These are phyloP conservation scores for Citrus glauca DNA, from an alignment of 345 rosid genomes.

Conservation along the genomic window DNA sequence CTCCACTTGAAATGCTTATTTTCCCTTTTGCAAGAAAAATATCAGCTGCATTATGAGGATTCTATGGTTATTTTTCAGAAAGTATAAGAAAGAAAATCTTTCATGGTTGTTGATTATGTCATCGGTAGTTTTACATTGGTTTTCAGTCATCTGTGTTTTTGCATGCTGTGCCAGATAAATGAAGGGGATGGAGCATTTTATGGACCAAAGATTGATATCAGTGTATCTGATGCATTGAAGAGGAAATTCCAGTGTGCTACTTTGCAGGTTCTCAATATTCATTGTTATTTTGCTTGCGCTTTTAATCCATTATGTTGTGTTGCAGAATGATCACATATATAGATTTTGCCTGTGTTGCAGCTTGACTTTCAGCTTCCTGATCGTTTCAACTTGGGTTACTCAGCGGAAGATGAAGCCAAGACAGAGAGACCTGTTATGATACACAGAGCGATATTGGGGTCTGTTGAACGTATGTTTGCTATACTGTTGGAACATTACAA, in stretches of 20 bases:
- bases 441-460: constrained; percentile 93
- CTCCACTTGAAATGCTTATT: neutral
- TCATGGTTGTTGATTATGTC: neutral
- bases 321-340: constrained; percentile 13
- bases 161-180: constrained; percentile 53
- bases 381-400: constrained; percentile 74
- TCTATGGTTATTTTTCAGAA: neutral
- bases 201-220: constrained; percentile 97
- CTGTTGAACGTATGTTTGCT: constrained; percentile 96
- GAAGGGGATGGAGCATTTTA: constrained; percentile 98
- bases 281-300: neutral
- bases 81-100: neutral
- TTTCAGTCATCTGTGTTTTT: constrained; percentile 1
- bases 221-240: constrained; percentile 91
- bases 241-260: constrained; percentile 97
- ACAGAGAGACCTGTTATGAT: constrained; percentile 84
- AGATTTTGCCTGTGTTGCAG: constrained; percentile 41
- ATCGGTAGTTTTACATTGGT: neutral
- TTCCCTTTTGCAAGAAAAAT: neutral
- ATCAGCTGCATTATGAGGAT: neutral
- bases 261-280: constrained; percentile 57
- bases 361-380: constrained; percentile 94
- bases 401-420: constrained; percentile 89
- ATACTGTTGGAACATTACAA: constrained; percentile 90
- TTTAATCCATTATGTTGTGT: neutral